Conservation (phyloP, 148 eudicot genomes). For the Euryodendron excelsum region DNA sequence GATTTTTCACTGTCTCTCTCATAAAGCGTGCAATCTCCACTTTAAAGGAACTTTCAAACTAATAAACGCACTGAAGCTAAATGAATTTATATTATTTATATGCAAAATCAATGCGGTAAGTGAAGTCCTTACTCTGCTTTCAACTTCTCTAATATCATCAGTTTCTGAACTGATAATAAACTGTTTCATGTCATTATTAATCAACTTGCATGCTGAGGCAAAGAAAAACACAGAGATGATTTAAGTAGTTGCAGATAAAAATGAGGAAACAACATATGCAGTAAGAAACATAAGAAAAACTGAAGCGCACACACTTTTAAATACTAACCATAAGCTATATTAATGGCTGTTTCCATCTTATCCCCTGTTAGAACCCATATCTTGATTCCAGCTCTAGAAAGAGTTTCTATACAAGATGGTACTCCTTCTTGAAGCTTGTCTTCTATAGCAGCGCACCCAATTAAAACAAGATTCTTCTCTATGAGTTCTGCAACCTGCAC, state of each 20-base stretch:
- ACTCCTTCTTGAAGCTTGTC: slow-evolving; percentile 99
- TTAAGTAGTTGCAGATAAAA: not conserved
- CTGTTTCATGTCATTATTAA: slow-evolving; percentile 90
- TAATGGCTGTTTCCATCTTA: slow-evolving; percentile 97
- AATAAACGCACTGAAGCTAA: not conserved
- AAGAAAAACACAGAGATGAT: not conserved
- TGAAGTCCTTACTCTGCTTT: slow-evolving; percentile 61
- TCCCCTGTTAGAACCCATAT: slow-evolving; percentile 98
- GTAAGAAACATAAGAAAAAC: not conserved
- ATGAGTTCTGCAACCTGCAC: slow-evolving; percentile 88
- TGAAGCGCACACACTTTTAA: not conserved
- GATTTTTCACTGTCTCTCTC: slow-evolving; percentile 58
- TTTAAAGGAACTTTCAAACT: slow-evolving; percentile 15
- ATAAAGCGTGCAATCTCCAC: slow-evolving; percentile 79
- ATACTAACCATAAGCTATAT: slow-evolving; percentile 86
- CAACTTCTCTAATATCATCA: slow-evolving; percentile 80
- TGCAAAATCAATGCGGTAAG: not conserved
- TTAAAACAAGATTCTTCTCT: slow-evolving; percentile 81
- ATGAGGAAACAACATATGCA: slow-evolving; percentile 5
- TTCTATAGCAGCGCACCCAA: slow-evolving; percentile 96
- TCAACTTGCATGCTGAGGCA: slow-evolving; percentile 86
- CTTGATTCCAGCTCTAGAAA: slow-evolving; percentile 93
- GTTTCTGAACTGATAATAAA: slow-evolving; percentile 93
- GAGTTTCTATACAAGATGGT: slow-evolving; percentile 89
- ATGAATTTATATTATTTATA: not conserved